A percentile compares a stretch with the other conserved stretches of the same genome.
Evolutionary conservation across 768 basidiomycete species (phyloP).

Genomic region (Dioszegia hungarica): DNA sequence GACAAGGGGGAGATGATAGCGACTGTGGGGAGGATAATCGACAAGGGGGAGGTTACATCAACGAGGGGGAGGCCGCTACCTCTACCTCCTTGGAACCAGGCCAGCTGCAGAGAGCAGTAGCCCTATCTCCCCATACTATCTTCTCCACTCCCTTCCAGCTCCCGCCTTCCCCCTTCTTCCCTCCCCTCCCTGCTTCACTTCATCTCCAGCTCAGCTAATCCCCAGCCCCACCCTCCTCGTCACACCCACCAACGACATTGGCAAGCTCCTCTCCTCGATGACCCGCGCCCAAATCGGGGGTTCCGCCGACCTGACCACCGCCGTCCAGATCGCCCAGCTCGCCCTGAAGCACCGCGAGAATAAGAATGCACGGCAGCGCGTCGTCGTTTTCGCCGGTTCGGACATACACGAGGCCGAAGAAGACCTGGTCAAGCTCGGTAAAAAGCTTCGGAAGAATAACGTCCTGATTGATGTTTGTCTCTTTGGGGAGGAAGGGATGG

Average conservation of each 20-base stretch:
- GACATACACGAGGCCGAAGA: slow-evolving; percentile 76
- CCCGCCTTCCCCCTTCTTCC: too few species aligned
- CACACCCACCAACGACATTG: slow-evolving; percentile 90
- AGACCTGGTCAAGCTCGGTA: slow-evolving; percentile 78
- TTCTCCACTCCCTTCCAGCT: background rate
- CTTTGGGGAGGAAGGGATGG: slow-evolving; percentile 70
- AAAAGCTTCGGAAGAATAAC: slow-evolving; percentile 99
- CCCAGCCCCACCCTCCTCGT: slow-evolving; percentile 88
- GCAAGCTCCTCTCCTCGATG: slow-evolving; percentile 77
- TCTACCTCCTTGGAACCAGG: too few species aligned
- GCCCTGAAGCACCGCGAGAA: slow-evolving; percentile 97
- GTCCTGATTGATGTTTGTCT: slow-evolving; percentile 87
- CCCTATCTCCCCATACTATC: too few species aligned
- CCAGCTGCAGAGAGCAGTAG: too few species aligned
- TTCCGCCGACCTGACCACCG: slow-evolving; percentile 76
- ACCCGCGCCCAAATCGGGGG: slow-evolving; percentile 72
- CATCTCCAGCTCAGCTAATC: too few species aligned
- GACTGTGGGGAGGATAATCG: too few species aligned
- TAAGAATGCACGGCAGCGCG: slow-evolving; percentile 94
- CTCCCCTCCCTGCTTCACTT: too few species aligned
- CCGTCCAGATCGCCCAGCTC: slow-evolving; percentile 88
- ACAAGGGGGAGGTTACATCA: too few species aligned
- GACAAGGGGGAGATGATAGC: too few species aligned
- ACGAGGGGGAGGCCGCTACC: too few species aligned
- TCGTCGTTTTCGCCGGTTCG: slow-evolving; percentile 88